Evolutionary conservation across 2,329 filamentous ascomycete species (phyloP).

Genomic region (Pestalotiopsis sp.): DNA sequence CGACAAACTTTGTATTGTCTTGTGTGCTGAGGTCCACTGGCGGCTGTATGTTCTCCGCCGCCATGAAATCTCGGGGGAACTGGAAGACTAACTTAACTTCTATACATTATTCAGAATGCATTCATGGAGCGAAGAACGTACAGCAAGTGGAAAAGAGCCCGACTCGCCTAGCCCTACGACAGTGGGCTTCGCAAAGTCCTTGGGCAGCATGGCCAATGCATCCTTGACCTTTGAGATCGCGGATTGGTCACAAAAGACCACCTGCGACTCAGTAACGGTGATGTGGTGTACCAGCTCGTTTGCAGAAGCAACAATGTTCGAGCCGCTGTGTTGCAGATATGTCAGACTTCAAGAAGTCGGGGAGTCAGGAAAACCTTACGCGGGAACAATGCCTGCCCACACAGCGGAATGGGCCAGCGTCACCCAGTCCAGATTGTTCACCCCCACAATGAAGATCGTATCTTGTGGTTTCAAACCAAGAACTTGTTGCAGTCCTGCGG

Average conservation of each 20-base stretch:
- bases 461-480: slow-evolving; percentile 13
- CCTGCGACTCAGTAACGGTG: slow-evolving; percentile 17
- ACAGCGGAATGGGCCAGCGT: slow-evolving; percentile 20
- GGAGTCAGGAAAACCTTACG: slow-evolving; percentile 9
- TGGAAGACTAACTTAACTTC: not conserved
- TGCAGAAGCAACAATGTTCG: slow-evolving; percentile 22
- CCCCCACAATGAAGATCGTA: slow-evolving; percentile 21
- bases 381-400: slow-evolving; percentile 24
- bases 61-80: not conserved
- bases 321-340: not conserved
- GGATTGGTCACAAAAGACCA: slow-evolving; percentile 15
- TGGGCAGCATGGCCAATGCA: not conserved
- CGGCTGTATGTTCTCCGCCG: not conserved
- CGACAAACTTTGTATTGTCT: slow-evolving; percentile 19
- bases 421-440: slow-evolving; percentile 22
- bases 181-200: not conserved
- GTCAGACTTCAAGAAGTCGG: too few species aligned
- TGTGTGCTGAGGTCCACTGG: not conserved
- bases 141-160: not conserved
- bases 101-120: not conserved
- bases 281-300: slow-evolving; percentile 25
- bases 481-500: not conserved
- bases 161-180: not conserved
- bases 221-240: not conserved
- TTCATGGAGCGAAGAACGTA: not conserved